Evolutionary conservation across 768 basidiomycete species (phyloP), one percentile per base, ranked within the genome.

Genomic region (Pisolithus microcarpus): DNA sequence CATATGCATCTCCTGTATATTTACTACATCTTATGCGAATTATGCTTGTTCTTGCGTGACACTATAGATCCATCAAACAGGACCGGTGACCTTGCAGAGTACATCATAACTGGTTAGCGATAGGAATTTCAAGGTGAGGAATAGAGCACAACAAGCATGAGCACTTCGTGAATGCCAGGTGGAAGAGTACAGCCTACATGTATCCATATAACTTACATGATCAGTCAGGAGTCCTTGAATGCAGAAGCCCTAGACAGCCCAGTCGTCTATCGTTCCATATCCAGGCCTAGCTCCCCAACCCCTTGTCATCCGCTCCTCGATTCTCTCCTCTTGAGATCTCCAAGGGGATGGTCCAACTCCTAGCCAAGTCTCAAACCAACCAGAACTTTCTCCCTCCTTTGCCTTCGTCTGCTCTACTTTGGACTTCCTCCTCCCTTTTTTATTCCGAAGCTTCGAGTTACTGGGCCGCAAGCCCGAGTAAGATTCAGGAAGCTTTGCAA

Each of bases 401-500:
- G 58, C 56, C 40, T 64, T 71, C 18, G 60, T 60, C 57, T 72
- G 66, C 44, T 61, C 54, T 48, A 68, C 66, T 56, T 69, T 69
- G 49, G 44, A 65, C 36, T 67, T 72, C 52, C 63, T 70, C 52
- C 57, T 61, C 23, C 46, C 49, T 49, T 59, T 58, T 51, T 63
- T 66, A 31, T 56, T 57, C 56, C 68, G 69, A 45, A 72, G 62
- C 55, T 67, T 69, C 49, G 71, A 66, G 34, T 54, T 64, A 15
- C 60, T 66, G 47, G 58, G 63, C 52, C 59, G 63, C 50, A 67
- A 66, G 8, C 66, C 62, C 48, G 76, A 71, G 54, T 84, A 82
- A 34, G 81, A 78, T 65, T 87, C 86, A 0, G 86, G 85, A 44
- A 85, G 71, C 67, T 82, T 75, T 34, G 85, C 85, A 56, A 90